These are phyloP conservation scores for Tolypocladium sp. DNA, from an alignment of 2,329 filamentous ascomycete genomes.

Conservation along the genomic window DNA sequence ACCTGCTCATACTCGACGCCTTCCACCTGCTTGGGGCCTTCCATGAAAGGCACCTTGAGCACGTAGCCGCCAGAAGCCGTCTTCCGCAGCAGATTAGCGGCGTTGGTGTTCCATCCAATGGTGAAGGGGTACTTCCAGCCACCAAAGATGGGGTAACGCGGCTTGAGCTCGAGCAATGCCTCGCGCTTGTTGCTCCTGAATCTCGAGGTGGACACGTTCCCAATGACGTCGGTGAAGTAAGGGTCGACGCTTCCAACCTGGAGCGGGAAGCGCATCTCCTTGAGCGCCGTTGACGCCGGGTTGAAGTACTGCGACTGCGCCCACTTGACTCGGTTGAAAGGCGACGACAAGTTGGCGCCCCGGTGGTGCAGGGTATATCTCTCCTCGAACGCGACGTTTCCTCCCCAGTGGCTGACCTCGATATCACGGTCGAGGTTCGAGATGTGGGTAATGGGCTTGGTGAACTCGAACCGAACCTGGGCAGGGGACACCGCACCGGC, in stretches of 20 bases:
- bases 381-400: conserved; percentile 92
- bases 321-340: conserved; percentile 73
- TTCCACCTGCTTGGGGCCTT: conserved; percentile 80
- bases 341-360: conserved; percentile 65
- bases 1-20: conserved; percentile 80
- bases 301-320: conserved; percentile 65
- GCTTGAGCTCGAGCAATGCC: conserved; percentile 81
- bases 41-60: conserved; percentile 84
- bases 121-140: conserved; percentile 98
- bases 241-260: conserved; percentile 71
- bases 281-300: conserved; percentile 68
- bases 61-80: conserved; percentile 63
- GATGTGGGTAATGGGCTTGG: conserved; percentile 77
- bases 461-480: conserved; percentile 87
- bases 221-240: conserved; percentile 94
- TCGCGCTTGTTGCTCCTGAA: conserved; percentile 73
- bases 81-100: conserved; percentile 66
- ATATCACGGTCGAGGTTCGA: conserved; percentile 78
- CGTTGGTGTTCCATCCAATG: conserved; percentile 87
- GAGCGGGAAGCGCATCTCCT: conserved; percentile 73
- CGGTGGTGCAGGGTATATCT: conserved; percentile 82
- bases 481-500: conserved; percentile 66
- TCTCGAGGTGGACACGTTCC: conserved; percentile 88
- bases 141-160: conserved; percentile 91
- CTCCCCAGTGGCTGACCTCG: conserved; percentile 96